These are phyloP conservation scores for Trichoderma arundinaceum DNA, from an alignment of 2,329 filamentous ascomycete species.

Conservation along the genomic window DNA sequence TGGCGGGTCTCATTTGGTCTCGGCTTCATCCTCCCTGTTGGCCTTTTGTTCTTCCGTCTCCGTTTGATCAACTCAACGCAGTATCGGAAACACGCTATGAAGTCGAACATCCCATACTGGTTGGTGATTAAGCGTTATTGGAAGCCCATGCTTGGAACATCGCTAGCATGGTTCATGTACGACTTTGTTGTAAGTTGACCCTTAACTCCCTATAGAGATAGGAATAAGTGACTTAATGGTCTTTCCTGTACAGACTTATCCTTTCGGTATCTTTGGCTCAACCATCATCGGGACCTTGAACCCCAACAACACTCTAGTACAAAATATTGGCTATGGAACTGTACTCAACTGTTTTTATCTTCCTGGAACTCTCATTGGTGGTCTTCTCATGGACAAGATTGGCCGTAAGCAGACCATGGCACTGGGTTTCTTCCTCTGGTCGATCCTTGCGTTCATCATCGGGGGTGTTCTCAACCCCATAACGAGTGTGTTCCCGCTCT, in stretches of 20 bases:
- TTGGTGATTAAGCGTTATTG: conserved; percentile 42
- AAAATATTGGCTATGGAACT: conserved; percentile 37
- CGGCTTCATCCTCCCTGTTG: conserved; percentile 41
- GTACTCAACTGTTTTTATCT: conserved; percentile 37
- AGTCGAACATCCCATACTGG: conserved; percentile 38
- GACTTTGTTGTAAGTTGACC: conserved; percentile 36
- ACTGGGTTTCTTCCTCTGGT: conserved; percentile 37
- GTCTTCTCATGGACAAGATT: conserved; percentile 47
- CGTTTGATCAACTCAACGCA: conserved; percentile 57
- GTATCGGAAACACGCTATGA: conserved; percentile 40
- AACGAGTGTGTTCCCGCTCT: conserved; percentile 54
- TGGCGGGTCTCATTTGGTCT: conserved; percentile 49
- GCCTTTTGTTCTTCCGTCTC: conserved; percentile 61
- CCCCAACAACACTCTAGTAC: conserved; percentile 32
- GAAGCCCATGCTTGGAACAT: conserved; percentile 59
- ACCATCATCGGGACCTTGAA: conserved; percentile 34
- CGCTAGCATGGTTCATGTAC: conserved; percentile 56
- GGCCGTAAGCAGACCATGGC: conserved; percentile 43
- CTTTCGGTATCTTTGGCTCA: conserved; percentile 38
- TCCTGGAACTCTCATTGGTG: conserved; percentile 45
- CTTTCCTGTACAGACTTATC: conserved; percentile 34
- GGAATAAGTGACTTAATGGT: background rate
- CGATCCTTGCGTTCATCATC: conserved; percentile 55
- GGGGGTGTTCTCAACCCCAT: conserved; percentile 54
- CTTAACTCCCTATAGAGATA: too few relatives aligned